These are phyloP conservation scores for Apiotrichum montevideense DNA, from an alignment of 1,284 basidiomycete species.

Conservation along the genomic window DNA sequence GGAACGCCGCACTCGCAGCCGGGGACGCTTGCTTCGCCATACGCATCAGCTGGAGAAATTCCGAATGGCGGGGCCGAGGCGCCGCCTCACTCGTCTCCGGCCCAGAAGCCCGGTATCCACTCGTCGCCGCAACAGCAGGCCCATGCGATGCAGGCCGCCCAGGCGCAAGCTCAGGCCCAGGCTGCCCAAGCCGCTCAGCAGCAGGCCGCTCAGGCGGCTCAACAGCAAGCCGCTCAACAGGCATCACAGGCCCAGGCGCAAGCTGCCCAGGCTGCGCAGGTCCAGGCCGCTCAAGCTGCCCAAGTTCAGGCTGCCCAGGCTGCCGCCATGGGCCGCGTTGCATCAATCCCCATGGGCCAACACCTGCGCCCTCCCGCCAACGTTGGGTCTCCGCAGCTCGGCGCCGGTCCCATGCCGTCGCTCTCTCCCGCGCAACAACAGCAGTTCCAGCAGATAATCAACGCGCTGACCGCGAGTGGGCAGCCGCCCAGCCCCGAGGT, in stretches of 20 bases:
- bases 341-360: slow-evolving; percentile 17
- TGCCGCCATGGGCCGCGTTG: slow-evolving; percentile 16
- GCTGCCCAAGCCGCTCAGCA: slow-evolving; percentile 12
- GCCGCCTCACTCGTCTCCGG: not conserved
- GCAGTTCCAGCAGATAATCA: slow-evolving; percentile 29
- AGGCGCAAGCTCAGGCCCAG: not conserved
- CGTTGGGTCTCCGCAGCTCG: slow-evolving; percentile 20
- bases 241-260: slow-evolving; percentile 9
- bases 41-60: slow-evolving; percentile 14
- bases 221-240: slow-evolving; percentile 4
- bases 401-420: not conserved
- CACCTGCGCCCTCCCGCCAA: slow-evolving; percentile 18
- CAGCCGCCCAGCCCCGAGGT: slow-evolving; percentile 32
- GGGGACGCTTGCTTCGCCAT: slow-evolving; percentile 24
- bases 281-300: slow-evolving; percentile 6
- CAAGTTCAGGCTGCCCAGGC: slow-evolving; percentile 21
- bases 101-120: slow-evolving; percentile 10
- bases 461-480: slow-evolving; percentile 27
- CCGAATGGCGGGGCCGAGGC: slow-evolving; percentile 18
- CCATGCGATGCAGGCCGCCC: not conserved
- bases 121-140: slow-evolving; percentile 15
- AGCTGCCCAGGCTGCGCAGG: slow-evolving; percentile 1
- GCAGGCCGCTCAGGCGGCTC: slow-evolving; percentile 23
- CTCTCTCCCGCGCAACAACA: slow-evolving; percentile 14
- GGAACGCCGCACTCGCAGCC: slow-evolving; percentile 29